Base-by-base conservation (phyloP, 352 stramenopile genomes). In the Pythium biforme region DNA sequence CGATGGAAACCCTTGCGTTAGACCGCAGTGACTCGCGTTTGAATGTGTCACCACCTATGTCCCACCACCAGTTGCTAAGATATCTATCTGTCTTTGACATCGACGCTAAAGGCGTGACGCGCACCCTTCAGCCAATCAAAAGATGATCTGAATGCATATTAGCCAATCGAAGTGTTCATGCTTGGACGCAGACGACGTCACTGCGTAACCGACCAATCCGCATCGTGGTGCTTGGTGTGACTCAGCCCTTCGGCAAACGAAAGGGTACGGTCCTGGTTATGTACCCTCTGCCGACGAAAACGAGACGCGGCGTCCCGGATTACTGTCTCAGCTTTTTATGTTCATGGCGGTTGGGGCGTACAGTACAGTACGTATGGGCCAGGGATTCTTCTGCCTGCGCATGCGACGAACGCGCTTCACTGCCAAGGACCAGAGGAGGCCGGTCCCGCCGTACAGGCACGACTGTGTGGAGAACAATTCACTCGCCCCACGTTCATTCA, bases 261-360 rank as follows among this genome's bases (percentile, higher is more conserved):
- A 65, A 17, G 40, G 49, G 20, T 59, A 54, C 50, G 12, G 47
- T 50, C 57, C 50, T 26, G 39, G 48, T 49, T 65, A 65, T 65
- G 49, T 39, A 31, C 29, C 4, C 4, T 23, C 17, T 47, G 25
- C 39, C 55, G 58, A 65, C 49, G 49, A 61, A 57, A 67, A 61
- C 59, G 51, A 67, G 59, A 65, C 59, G 37, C 27, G 52, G 27
- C 52, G 52, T 39, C 4, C 37, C 31, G 31, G 14, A 37, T 33
- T 52, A 51, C 59, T 67, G 59, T 67, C 59, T 60, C 59, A 67
- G 34, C 23, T 47, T 15, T 22, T 50, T n/a, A n/a, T n/a, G 39
- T 22, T 39, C 29, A 19, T n/a, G 55, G 17, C 55, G 29, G 46
- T 65, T 58, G 39, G n/a, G n/a, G n/a, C n/a, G n/a, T n/a, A n/a